A percentile compares a stretch with the other conserved stretches of the same genome.
Conservation (phyloP, 768 basidiomycete genomes). For the Flagelloscypha sp. region DNA sequence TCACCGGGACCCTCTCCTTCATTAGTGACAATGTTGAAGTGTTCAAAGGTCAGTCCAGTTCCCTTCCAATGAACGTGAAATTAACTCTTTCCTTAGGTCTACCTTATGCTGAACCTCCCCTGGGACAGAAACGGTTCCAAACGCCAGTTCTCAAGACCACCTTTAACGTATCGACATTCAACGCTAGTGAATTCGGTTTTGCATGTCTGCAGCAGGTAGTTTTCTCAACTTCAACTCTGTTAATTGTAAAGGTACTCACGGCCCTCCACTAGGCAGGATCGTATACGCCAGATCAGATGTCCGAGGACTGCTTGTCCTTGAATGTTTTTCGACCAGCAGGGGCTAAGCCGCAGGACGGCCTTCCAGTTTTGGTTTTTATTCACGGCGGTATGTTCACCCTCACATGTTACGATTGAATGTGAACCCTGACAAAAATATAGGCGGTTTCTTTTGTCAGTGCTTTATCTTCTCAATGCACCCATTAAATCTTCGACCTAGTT, state of each 20-base stretch:
- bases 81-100: constrained; percentile 17
- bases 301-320: constrained; percentile 36
- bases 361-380: constrained; percentile 13
- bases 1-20: no score
- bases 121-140: constrained; percentile 23
- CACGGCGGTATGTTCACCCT: constrained; percentile 13
- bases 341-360: constrained; percentile 14
- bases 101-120: constrained; percentile 25
- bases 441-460: constrained; percentile 18
- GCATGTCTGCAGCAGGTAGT: constrained; percentile 29
- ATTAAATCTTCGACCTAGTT: no score
- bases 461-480: not conserved
- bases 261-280: constrained; percentile 22
- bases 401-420: no score
- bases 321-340: constrained; percentile 33
- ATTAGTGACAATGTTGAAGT: no score
- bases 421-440: constrained; percentile 8
- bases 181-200: constrained; percentile 24
- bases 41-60: no score
- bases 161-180: constrained; percentile 16
- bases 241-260: not conserved
- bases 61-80: constrained; percentile 11
- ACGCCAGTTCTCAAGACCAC: constrained; percentile 25
- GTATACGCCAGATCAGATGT: constrained; percentile 26
- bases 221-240: constrained; percentile 7